A percentile compares a stretch with the other conserved stretches of the same genome.
These are phyloP conservation scores for Camillea tinctor DNA, from an alignment of 2,329 filamentous ascomycete genomes.

Conservation along the genomic window DNA sequence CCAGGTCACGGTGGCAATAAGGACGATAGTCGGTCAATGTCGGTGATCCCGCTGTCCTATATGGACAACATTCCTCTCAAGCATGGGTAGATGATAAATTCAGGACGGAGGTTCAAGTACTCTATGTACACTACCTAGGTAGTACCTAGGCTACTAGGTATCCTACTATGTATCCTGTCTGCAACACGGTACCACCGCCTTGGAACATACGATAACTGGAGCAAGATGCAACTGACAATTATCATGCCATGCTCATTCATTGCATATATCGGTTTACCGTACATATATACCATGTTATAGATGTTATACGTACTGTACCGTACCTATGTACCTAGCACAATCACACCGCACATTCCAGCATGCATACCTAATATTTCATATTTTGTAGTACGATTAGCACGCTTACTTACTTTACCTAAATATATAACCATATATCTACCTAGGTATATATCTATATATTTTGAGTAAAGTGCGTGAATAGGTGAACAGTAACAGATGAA, in stretches of 20 bases:
- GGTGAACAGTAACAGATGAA: no score
- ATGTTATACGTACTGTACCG: neutral
- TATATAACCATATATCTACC: no score
- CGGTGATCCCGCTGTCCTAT: neutral
- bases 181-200: constrained; percentile 1
- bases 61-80: neutral
- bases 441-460: no score
- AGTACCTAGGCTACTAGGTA: no score
- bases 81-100: constrained; percentile 2
- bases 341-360: no score
- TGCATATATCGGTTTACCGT: neutral
- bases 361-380: no score
- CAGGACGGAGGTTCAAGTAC: constrained; percentile 1
- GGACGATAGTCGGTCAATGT: neutral
- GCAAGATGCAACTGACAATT: constrained; percentile 1
- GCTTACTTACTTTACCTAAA: no score
- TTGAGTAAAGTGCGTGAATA: no score
- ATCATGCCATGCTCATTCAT: neutral
- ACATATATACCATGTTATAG: neutral
- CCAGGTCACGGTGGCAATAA: constrained; percentile 4
- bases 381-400: no score
- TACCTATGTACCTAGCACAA: no score
- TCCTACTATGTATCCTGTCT: neutral
- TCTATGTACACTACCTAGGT: no score
- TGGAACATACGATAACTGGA: neutral